Evolutionary conservation across 176 grass and related monocot species (phyloP), one percentile per base, ranked within the genome.

Genomic region (Cenchrus purpureus): DNA sequence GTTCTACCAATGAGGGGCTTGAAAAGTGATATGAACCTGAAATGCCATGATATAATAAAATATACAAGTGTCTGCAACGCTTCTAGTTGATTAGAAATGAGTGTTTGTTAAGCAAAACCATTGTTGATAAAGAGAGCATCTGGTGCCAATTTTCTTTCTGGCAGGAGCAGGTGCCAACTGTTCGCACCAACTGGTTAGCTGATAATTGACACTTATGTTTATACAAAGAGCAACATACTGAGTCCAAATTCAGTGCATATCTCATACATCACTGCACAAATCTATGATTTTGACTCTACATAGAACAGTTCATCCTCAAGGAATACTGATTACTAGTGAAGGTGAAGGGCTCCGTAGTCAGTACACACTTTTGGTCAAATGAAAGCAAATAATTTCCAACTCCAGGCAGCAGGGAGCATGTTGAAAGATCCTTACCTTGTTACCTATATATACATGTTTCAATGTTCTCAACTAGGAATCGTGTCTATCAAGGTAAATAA

Each of bases 71-170:
- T 56, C 13, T 57, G 73, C 44, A 46, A 54, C 45, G 32, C 13
- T 73, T 53, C 25, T 43, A 57, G 11, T 78, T 70, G 20, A 55
- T 84, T 55, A 66, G 48, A 84, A 84, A 54, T 19, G 50, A 76
- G 60, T 84, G 46, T 40, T 76, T 16, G 50, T 84, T 84, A 65
- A 84, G 82, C 60, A 76, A 76, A 74, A 34, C 31, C 59, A 28
- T 76, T 51, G 63, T 84, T 73, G 59, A 65, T 60, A 84, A 66
- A 65, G 8, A 55, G 46, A 72, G 68, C 22, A 62, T 82, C 14
- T 34, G 80, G 25, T 73, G 22, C 32, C 20, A 16, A 8, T 37
- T 43, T 66, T 54, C 4, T 40, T 63, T 76, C 48, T 43, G 14
- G 9, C 16, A 16, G 37, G 80, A 74, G 34, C 17, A 56, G 50